Conservation (phyloP, 345 rosid species). For the Eucalyptus curtisii region DNA sequence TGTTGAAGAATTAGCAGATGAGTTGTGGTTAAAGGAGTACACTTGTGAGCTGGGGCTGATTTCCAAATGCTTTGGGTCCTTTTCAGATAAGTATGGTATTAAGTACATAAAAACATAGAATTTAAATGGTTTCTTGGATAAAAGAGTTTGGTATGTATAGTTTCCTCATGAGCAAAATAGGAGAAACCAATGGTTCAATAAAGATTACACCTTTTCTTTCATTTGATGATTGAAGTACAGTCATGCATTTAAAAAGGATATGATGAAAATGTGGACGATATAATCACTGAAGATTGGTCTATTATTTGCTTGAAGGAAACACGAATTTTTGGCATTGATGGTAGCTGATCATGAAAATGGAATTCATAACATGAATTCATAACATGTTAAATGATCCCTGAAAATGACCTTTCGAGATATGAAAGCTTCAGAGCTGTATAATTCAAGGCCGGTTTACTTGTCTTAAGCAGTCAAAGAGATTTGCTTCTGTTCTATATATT, state of each 20-base stretch:
- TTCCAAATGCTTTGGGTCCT: neutral
- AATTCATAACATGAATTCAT: neutral
- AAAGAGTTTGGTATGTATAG: neutral
- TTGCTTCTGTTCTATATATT: neutral
- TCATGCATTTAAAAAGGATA: neutral
- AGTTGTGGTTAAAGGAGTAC: neutral
- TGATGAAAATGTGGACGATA: neutral
- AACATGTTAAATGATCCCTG: neutral
- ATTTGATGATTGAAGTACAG: neutral
- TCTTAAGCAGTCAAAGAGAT: neutral
- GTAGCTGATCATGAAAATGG: neutral
- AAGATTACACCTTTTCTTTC: neutral
- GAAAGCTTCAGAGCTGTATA: neutral
- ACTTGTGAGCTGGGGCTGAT: neutral
- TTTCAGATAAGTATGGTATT: neutral
- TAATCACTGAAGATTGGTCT: neutral
- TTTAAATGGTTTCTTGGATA: neutral
- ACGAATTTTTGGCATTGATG: neutral
- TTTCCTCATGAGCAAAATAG: neutral
- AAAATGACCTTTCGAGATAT: neutral
- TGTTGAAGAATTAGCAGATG: neutral
- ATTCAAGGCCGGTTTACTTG: neutral
- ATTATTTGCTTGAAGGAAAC: neutral
- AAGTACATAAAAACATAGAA: neutral
- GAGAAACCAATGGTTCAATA: neutral